These are phyloP conservation scores for Fusarium drepaniforme DNA, from an alignment of 2,329 filamentous ascomycete genomes.

Conservation along the genomic window DNA sequence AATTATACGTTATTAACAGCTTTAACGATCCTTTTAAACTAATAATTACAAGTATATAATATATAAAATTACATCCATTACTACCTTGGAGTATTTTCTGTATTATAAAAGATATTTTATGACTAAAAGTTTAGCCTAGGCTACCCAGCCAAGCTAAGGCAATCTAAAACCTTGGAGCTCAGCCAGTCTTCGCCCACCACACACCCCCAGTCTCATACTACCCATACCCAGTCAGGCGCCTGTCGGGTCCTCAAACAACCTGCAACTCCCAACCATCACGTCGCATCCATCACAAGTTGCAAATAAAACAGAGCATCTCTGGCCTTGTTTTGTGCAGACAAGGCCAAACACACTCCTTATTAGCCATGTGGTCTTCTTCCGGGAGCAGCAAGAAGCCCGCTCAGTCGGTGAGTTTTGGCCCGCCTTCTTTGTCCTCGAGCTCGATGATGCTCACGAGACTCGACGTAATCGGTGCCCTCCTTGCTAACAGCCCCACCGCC, in stretches of 20 bases:
- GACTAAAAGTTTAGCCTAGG: background rate
- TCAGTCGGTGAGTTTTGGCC: conserved; percentile 71
- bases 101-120: background rate
- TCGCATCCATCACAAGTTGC: conserved; percentile 31
- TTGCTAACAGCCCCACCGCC: conserved; percentile 55
- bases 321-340: conserved; percentile 30
- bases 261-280: conserved; percentile 42
- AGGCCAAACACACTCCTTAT: conserved; percentile 39
- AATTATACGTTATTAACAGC: background rate
- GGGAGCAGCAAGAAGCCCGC: conserved; percentile 76
- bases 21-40: background rate
- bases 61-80: background rate
- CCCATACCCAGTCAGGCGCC: background rate
- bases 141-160: background rate
- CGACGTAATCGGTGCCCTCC: conserved; percentile 39
- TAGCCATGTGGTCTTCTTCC: conserved; percentile 74
- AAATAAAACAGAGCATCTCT: conserved; percentile 48
- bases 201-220: background rate
- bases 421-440: conserved; percentile 18
- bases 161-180: background rate
- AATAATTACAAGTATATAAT: background rate
- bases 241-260: background rate
- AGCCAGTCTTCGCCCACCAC: background rate
- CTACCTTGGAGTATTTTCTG: background rate
- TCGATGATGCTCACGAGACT: conserved; percentile 35